A percentile compares a stretch with the other conserved stretches of the same genome.
Conservation (phyloP, 2,329 filamentous ascomycete species). For the Epichloe brachyelytri region DNA sequence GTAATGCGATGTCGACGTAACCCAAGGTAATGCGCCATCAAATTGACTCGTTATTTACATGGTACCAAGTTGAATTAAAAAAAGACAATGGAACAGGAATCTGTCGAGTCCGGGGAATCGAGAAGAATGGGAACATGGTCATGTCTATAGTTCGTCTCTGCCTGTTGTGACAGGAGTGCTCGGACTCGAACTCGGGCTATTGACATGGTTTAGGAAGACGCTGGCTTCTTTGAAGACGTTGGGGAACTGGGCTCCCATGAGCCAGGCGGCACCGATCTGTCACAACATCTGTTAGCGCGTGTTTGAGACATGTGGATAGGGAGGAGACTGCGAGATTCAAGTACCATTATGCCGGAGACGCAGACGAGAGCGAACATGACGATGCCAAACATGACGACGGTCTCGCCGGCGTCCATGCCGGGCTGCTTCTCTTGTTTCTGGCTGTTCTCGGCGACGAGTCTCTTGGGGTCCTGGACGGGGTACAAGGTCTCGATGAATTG, state of each 20-base stretch:
- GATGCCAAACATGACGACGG: slow-evolving; percentile 50
- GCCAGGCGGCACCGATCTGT: slow-evolving; percentile 65
- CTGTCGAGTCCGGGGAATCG: not conserved
- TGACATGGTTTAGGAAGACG: slow-evolving; percentile 10
- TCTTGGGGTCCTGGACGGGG: slow-evolving; percentile 66
- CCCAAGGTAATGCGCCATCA: not conserved
- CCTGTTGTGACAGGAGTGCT: slow-evolving; percentile 14
- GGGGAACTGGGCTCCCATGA: slow-evolving; percentile 74
- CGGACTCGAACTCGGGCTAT: slow-evolving; percentile 6
- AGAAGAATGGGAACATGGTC: not conserved
- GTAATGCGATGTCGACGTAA: not conserved
- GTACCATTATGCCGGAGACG: slow-evolving; percentile 69
- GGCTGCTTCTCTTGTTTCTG: slow-evolving; percentile 27
- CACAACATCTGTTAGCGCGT: not conserved
- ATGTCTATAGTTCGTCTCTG: slow-evolving; percentile 23
- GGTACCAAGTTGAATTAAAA: not conserved
- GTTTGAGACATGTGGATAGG: not conserved
- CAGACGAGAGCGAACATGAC: slow-evolving; percentile 57
- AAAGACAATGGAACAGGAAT: not conserved
- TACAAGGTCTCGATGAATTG: slow-evolving; percentile 92
- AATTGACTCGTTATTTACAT: not conserved
- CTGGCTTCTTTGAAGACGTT: slow-evolving; percentile 17
- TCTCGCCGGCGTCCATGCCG: slow-evolving; percentile 43
- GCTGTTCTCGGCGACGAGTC: slow-evolving; percentile 29
- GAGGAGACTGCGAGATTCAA: slow-evolving; percentile 16